A percentile compares a stretch with the other conserved stretches of the same genome.
These are phyloP conservation scores for Chaetomium olivaceum DNA, from an alignment of 2,329 filamentous ascomycete genomes.

Conservation along the genomic window DNA sequence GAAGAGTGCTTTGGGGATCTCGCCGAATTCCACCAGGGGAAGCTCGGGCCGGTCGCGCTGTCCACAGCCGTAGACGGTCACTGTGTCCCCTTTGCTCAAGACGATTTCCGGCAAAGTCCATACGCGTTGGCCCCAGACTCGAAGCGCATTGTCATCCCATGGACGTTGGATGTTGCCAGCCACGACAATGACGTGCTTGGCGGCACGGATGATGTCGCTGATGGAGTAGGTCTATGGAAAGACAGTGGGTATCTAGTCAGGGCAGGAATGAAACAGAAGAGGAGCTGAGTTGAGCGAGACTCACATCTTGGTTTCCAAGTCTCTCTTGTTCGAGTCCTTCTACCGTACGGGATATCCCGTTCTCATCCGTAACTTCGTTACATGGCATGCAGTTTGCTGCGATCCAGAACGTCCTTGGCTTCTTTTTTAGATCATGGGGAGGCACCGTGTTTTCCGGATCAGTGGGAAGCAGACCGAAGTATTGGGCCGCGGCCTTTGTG, in stretches of 20 bases:
- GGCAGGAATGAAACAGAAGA: no score
- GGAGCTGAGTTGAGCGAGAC: not conserved
- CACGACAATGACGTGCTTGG: conserved; percentile 29
- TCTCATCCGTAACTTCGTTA: not conserved
- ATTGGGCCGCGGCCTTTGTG: not conserved
- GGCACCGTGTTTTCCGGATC: not conserved
- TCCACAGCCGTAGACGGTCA: conserved; percentile 35
- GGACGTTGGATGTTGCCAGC: conserved; percentile 10
- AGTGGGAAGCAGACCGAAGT: not conserved
- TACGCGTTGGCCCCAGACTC: conserved; percentile 35
- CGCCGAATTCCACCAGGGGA: conserved; percentile 26
- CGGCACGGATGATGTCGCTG: conserved; percentile 32
- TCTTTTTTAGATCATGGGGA: no score
- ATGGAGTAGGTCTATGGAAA: conserved; percentile 31
- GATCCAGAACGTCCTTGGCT: conserved; percentile 5
- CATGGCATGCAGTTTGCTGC: conserved; percentile 18
- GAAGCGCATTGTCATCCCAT: conserved; percentile 20
- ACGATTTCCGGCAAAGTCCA: conserved; percentile 39
- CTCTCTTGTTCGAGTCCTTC: not conserved
- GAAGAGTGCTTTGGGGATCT: conserved; percentile 39
- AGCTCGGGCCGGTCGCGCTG: not conserved
- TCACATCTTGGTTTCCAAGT: conserved; percentile 3
- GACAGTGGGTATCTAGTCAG: not conserved
- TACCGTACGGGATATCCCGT: not conserved
- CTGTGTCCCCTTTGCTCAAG: conserved; percentile 28